Evolutionary conservation across 768 basidiomycete species (phyloP), one percentile per base, ranked within the genome.

Genomic region (Kwoniella dendrophila): DNA sequence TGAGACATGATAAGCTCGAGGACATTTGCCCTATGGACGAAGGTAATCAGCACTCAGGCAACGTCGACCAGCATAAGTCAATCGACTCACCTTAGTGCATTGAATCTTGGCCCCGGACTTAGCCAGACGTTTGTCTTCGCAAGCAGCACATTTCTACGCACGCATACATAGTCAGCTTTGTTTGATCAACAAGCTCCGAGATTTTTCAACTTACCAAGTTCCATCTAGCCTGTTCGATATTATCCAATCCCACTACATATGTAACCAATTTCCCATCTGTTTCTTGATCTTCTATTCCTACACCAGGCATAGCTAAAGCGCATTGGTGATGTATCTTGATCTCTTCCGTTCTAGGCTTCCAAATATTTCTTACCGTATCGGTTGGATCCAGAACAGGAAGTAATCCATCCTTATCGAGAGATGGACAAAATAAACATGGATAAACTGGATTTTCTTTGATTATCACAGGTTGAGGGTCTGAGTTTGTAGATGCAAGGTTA

Each of bases 151-250:
- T 88, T 95, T 96, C 92, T 97, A 59, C 1, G 14, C n/a, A 27
- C 47, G 27, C n/a, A 30, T 51, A 14, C 49, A 53, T 48, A 38
- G 32, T 10, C 22, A 47, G 33, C 38, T 43, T 36, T n/a, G 2
- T 14, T 8, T 3, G 12, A 29, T 7, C 27, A 2, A 32, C 4
- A 6, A 2, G 40, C 36, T 26, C 53, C 8, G 50, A 34, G 18
- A 20, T 10, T 2, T 26, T 8, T 3, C 55, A 5, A 81, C 87
- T 56, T 71, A 95, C 94, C 81, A 98, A 73, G 74, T 87, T 88
- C 96, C 96, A 99, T 29, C 96, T 82, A 76, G 90, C 94, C 75
- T 87, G 91, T 11, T 90, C 89, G 66, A 99, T 90, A 7, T 84
- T 86, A 71, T 92, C 89, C 24, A 90, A 90, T 2, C 95, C 94